Evolutionary conservation across 129 eudicot genomes (phyloP).

Genomic region (Oenanthe sinensis): DNA sequence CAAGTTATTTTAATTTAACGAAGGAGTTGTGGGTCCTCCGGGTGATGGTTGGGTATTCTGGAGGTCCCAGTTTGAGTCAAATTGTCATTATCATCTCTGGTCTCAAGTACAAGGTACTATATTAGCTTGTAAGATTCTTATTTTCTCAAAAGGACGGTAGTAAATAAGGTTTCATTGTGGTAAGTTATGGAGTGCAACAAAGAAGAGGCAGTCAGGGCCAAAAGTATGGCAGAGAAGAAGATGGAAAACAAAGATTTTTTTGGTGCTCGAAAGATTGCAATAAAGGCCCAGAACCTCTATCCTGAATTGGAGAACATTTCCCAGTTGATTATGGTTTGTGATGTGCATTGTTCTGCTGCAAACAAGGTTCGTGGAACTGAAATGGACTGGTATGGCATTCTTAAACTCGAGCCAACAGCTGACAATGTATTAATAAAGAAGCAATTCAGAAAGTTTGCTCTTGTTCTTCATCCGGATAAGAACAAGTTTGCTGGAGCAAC

Average conservation of each 20-base stretch:
- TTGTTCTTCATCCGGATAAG: constrained; percentile 71
- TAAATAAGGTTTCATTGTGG: constrained; percentile 14
- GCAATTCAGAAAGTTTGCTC: constrained; percentile 56
- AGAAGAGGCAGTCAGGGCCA: constrained; percentile 61
- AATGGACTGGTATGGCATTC: constrained; percentile 60
- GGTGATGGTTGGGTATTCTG: not conserved
- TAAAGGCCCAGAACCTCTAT: constrained; percentile 49
- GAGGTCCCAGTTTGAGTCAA: not conserved
- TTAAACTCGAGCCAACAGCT: constrained; percentile 36
- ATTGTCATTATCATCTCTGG: not conserved
- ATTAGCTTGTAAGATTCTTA: constrained; percentile 2
- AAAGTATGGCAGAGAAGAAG: constrained; percentile 42
- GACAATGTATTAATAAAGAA: constrained; percentile 46
- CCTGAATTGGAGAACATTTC: constrained; percentile 48
- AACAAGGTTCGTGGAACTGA: constrained; percentile 37
- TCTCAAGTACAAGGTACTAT: not conserved
- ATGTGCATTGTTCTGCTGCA: constrained; percentile 50
- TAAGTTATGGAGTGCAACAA: constrained; percentile 54
- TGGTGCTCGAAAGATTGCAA: constrained; percentile 42
- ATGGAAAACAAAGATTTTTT: constrained; percentile 49
- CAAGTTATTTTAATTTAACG: not conserved
- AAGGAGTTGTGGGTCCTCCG: not conserved
- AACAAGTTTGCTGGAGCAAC: constrained; percentile 61
- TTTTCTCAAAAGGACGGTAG: constrained; percentile 11
- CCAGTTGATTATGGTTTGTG: constrained; percentile 47